A percentile compares a stretch with the other conserved stretches of the same genome.
Evolutionary conservation across 345 rosid species (phyloP).

Genomic region (Psidium friedrichsthalianum): DNA sequence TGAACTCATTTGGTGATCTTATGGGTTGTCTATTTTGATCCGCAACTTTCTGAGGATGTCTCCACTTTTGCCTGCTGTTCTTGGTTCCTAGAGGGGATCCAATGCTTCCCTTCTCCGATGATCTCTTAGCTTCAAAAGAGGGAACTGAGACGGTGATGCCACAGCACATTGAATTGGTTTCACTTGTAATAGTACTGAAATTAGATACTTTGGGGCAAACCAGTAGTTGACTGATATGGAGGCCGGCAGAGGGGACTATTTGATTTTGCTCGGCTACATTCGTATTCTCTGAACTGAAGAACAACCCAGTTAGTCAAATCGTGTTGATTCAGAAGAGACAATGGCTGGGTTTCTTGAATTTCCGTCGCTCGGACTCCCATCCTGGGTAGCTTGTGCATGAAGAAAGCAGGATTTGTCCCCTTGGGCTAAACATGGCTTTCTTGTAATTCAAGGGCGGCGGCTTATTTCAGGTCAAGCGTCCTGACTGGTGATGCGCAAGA

Average conservation of each 20-base stretch:
- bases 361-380: neutral
- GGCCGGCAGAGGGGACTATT: neutral
- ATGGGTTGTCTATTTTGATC: slow-evolving; percentile 51
- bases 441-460: neutral
- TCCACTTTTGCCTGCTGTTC: slow-evolving; percentile 43
- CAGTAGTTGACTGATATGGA: neutral
- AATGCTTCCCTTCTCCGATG: slow-evolving; percentile 30
- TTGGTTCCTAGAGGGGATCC: slow-evolving; percentile 46
- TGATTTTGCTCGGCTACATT: neutral
- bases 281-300: neutral
- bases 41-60: slow-evolving; percentile 40
- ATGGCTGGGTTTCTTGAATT: neutral
- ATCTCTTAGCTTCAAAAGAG: slow-evolving; percentile 27
- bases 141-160: slow-evolving; percentile 12
- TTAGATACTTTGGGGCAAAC: neutral
- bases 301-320: neutral
- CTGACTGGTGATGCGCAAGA: neutral
- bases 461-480: too few species aligned
- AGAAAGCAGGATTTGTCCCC: neutral
- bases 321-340: neutral
- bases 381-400: neutral
- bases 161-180: slow-evolving; percentile 36
- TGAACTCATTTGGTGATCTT: slow-evolving; percentile 53
- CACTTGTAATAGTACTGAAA: slow-evolving; percentile 16
- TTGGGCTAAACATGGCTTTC: neutral